Evolutionary conservation across 345 rosid genomes (phyloP).

Genomic region (Aethionema arabicum): DNA sequence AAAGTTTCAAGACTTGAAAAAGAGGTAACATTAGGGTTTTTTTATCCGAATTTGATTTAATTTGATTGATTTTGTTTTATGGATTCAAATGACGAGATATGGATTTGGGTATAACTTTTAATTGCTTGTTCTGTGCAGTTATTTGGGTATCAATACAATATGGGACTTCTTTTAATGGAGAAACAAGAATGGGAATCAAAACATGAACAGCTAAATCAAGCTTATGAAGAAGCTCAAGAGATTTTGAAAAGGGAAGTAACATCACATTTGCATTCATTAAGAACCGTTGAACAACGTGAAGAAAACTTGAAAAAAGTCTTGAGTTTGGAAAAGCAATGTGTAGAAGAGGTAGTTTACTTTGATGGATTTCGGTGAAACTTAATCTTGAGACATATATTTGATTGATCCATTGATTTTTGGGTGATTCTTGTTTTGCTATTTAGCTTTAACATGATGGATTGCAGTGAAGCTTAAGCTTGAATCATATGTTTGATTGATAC

Average conservation of each 20-base stretch:
- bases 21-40: slow-evolving; percentile 45
- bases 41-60: not conserved
- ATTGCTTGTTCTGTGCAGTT: slow-evolving; percentile 45
- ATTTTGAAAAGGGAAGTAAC: slow-evolving; percentile 73
- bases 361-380: not conserved
- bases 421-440: slow-evolving; percentile 15
- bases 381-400: not conserved
- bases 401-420: slow-evolving; percentile 12
- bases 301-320: slow-evolving; percentile 69
- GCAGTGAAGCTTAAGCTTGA: not conserved
- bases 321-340: slow-evolving; percentile 57
- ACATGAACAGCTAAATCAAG: slow-evolving; percentile 55
- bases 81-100: slow-evolving; percentile 5
- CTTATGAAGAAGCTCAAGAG: slow-evolving; percentile 61
- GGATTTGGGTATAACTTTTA: slow-evolving; percentile 2
- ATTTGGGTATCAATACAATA: slow-evolving; percentile 76
- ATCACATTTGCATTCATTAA: slow-evolving; percentile 57
- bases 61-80: not conserved
- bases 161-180: slow-evolving; percentile 92
- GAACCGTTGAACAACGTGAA: slow-evolving; percentile 66
- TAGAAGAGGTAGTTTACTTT: slow-evolving; percentile 54
- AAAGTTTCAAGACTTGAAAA: slow-evolving; percentile 58
- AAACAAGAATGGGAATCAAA: slow-evolving; percentile 62
- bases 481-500: not conserved
- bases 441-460: not conserved